Evolutionary conservation across 306 rosid species (phyloP).

Genomic region (Trifolium pratense): DNA sequence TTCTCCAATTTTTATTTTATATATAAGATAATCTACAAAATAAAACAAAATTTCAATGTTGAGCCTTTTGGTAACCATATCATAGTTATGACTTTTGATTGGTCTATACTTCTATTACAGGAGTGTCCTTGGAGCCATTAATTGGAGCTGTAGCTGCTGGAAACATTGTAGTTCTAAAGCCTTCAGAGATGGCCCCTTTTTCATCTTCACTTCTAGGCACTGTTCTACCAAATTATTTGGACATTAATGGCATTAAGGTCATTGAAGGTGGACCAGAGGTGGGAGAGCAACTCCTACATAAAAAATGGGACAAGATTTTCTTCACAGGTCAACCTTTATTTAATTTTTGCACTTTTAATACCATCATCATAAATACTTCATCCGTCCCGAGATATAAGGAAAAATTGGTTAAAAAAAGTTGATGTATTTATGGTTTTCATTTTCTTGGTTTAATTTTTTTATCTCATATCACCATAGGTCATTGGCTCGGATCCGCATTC

Average conservation of each 20-base stretch:
- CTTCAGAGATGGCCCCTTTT: conserved; percentile 68
- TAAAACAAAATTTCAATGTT: neutral
- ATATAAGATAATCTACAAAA: too few species aligned
- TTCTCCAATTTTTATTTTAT: too few species aligned
- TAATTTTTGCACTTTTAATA: neutral
- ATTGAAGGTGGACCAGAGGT: conserved; percentile 60
- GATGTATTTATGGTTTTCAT: too few species aligned
- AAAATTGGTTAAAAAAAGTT: too few species aligned
- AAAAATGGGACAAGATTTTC: conserved; percentile 76
- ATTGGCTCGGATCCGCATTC: neutral
- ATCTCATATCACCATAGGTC: neutral
- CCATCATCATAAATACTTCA: too few species aligned
- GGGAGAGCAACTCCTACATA: conserved; percentile 57
- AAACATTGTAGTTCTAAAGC: conserved; percentile 65
- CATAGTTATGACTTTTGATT: conserved; percentile 2
- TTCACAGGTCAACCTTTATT: conserved; percentile 58
- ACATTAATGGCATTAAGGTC: conserved; percentile 58
- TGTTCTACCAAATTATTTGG: conserved; percentile 53
- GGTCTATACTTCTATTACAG: conserved; percentile 38
- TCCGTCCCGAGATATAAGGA: too few species aligned
- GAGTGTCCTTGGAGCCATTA: conserved; percentile 77
- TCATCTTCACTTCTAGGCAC: conserved; percentile 62
- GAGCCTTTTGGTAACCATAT: neutral
- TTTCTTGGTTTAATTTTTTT: too few species aligned
- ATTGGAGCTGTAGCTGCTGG: conserved; percentile 91